Percentiles rank a stretch among this genome's conserved stretches.
phyloP scores from a whole-genome alignment of 192 early-diverging fungal species.

The Backusella australiensis region DNA sequence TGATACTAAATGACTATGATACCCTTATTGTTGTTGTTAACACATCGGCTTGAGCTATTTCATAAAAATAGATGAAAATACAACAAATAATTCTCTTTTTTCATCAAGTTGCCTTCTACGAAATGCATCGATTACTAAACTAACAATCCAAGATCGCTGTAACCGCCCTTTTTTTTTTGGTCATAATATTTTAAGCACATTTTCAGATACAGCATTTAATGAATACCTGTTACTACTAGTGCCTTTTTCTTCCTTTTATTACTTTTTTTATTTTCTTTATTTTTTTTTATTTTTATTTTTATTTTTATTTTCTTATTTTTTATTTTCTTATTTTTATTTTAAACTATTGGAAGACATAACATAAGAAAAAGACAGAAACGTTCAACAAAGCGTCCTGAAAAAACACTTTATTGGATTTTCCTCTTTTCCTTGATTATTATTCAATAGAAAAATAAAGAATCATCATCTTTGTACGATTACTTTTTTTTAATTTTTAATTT shows the following conservation, averaged over 20 bases:
- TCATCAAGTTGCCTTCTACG: not conserved
- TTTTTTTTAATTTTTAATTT: not conserved
- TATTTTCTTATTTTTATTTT: not conserved
- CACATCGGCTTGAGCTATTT: not conserved
- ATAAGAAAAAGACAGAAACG: not conserved
- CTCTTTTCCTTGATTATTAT: slow-evolving; percentile 2
- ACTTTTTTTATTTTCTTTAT: not conserved
- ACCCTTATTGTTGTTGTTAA: not conserved
- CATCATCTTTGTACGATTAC: slow-evolving; percentile 6
- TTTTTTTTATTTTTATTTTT: not conserved
- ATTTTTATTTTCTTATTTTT: not conserved
- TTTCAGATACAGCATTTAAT: slow-evolving; percentile 3
- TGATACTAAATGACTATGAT: not conserved
- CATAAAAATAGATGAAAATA: not conserved
- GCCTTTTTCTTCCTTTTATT: not conserved
- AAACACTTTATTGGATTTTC: slow-evolving; percentile 1
- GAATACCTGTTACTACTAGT: not conserved
- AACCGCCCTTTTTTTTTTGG: not conserved
- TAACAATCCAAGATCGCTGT: not conserved
- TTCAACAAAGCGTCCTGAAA: not conserved
- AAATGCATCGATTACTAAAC: not conserved
- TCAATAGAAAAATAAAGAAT: not conserved
- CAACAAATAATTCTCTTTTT: not conserved
- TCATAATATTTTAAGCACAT: not conserved
- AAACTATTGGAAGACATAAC: not conserved